Conservation (phyloP, 2,329 filamentous ascomycete genomes). For the Colletotrichum sp. region DNA sequence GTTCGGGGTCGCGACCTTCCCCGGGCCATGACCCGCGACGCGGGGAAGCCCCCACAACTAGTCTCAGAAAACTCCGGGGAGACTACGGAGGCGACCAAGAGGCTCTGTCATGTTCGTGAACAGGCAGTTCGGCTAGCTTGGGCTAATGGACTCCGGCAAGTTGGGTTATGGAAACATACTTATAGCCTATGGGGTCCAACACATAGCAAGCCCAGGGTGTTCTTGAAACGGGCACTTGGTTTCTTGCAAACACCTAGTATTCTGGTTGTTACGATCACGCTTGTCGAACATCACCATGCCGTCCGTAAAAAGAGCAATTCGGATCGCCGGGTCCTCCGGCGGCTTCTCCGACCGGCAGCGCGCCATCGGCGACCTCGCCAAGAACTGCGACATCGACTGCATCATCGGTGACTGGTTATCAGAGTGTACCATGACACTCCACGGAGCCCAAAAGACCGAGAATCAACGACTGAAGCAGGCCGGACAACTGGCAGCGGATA, state of each 20-base stretch:
- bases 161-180: background rate
- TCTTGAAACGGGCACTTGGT: background rate
- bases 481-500: slow-evolving; percentile 22
- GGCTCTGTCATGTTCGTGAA: background rate
- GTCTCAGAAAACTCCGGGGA: background rate
- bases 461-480: slow-evolving; percentile 26
- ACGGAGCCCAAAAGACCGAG: slow-evolving; percentile 24
- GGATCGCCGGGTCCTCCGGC: slow-evolving; percentile 37
- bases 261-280: background rate
- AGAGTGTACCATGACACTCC: slow-evolving; percentile 34
- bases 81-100: background rate
- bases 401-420: slow-evolving; percentile 36
- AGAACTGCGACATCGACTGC: slow-evolving; percentile 36
- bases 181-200: background rate
- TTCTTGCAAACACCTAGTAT: background rate
- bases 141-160: background rate
- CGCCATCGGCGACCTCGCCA: slow-evolving; percentile 44
- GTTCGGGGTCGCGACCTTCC: background rate
- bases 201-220: background rate
- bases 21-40: background rate
- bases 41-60: background rate
- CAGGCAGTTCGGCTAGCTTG: background rate
- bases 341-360: slow-evolving; percentile 48
- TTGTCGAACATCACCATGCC: slow-evolving; percentile 17
- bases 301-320: slow-evolving; percentile 37